Conservation (phyloP, 2,329 filamentous ascomycete species). For the Calonectria hawksworthii region DNA sequence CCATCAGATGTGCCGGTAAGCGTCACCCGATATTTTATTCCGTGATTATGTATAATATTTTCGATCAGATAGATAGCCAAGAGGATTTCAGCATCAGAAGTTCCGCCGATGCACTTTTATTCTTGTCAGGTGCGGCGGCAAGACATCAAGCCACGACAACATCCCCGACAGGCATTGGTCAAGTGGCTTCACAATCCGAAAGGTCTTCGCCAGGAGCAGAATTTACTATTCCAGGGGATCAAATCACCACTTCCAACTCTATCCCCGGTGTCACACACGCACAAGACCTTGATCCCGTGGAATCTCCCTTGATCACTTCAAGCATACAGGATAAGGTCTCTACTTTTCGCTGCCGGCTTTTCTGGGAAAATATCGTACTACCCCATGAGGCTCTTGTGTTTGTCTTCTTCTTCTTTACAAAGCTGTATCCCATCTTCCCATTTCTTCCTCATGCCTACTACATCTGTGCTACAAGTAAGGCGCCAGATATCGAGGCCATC, state of each 20-base stretch:
- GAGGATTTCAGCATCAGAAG: neutral
- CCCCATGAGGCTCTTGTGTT: slow-evolving; percentile 13
- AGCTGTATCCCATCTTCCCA: slow-evolving; percentile 22
- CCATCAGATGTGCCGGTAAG: neutral
- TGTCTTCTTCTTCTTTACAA: slow-evolving; percentile 18
- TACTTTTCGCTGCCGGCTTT: slow-evolving; percentile 12
- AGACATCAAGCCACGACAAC: neutral
- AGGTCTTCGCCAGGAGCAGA: neutral
- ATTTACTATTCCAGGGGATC: neutral
- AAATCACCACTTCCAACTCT: neutral
- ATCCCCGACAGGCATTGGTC: neutral
- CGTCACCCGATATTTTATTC: neutral
- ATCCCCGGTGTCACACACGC: neutral
- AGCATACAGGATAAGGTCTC: neutral
- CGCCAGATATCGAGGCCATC: neutral
- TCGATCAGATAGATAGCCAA: neutral
- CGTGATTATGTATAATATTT: neutral
- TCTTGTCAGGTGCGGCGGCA: neutral
- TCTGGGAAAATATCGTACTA: slow-evolving; percentile 13
- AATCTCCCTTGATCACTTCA: neutral
- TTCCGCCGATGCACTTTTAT: slow-evolving; percentile 19
- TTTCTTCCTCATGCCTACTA: slow-evolving; percentile 21
- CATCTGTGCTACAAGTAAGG: neutral
- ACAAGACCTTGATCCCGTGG: neutral
- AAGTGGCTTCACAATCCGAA: neutral